Base-by-base conservation (phyloP, 139 green algal species). In the Zygnema circumcarinatum region DNA sequence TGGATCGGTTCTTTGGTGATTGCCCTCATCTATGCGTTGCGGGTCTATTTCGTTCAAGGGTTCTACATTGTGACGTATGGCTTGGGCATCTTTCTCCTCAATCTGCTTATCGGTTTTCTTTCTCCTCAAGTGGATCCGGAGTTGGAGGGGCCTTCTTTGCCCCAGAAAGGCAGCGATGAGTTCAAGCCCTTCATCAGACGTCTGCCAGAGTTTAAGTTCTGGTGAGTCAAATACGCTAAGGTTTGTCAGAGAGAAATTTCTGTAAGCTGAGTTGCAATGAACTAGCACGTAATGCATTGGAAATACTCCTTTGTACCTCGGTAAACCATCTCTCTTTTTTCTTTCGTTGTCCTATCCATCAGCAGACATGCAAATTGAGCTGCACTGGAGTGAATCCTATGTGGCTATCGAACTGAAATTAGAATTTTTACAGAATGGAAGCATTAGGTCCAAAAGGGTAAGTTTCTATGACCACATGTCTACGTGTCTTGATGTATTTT, bases 151-250 rank as follows among this genome's bases (percentile, higher is more conserved):
- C 96, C 96, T 16, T 93, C 94, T 62, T 94, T 99, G 88, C 97
- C 97, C 1, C 97, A 93, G 29, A 98, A 96, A 47, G 78, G 83
- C n/a, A 94, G 96, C 67, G 93, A 98, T 38, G 97, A 99, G 92
- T 99, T 98, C 90, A 96, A 95, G 86, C 97, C 97, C 0, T 99
- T 99, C 86, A 96, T 99, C 22, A 90, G 97, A 0, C 85, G 94
- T 32, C 88, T 99, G n/a, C 97, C 96, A 74, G 97, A 99, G 89
- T 99, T 99, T 92, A 99, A 99, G 92, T 98, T 98, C 91, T 99
- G 97, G 97, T 98, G 83, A 83, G 54, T n/a, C n/a, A n/a, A n/a
- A n/a, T n/a, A n/a, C n/a, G n/a, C n/a, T n/a, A n/a, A n/a, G n/a
- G n/a, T n/a, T n/a, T n/a, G n/a, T n/a, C n/a, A n/a, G n/a, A n/a